These are phyloP conservation scores for Pestalotiopsis sp. DNA, from an alignment of 2,329 filamentous ascomycete species.

Conservation along the genomic window DNA sequence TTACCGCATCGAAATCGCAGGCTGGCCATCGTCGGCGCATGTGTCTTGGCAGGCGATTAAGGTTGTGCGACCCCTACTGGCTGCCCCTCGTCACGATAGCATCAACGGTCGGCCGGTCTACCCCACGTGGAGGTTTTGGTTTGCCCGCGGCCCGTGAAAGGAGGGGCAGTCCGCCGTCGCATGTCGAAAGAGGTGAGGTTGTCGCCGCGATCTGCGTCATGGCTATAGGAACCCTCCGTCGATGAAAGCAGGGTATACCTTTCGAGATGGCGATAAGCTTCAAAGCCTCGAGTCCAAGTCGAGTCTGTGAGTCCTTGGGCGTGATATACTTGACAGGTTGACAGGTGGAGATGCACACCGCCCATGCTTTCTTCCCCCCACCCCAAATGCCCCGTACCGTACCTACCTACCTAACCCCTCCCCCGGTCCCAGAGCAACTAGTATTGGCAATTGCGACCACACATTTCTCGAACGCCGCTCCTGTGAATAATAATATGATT, in stretches of 20 bases:
- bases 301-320: neutral
- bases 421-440: neutral
- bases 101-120: neutral
- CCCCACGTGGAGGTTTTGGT: conserved; percentile 5
- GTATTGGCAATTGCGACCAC: neutral
- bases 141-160: neutral
- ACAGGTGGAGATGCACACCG: conserved; percentile 3
- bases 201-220: neutral
- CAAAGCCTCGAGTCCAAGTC: neutral
- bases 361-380: neutral
- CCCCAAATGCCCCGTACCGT: neutral
- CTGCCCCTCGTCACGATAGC: neutral
- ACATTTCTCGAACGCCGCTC: neutral
- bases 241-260: conserved; percentile 2
- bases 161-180: neutral
- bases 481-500: neutral
- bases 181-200: neutral
- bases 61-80: neutral
- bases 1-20: neutral
- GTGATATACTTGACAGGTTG: neutral
- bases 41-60: neutral
- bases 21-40: neutral
- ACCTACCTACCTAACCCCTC: neutral
- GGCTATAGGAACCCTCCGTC: neutral
- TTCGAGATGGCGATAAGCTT: neutral